Conservation (phyloP, 1,284 basidiomycete genomes). For the Sporisorium reilianum region DNA sequence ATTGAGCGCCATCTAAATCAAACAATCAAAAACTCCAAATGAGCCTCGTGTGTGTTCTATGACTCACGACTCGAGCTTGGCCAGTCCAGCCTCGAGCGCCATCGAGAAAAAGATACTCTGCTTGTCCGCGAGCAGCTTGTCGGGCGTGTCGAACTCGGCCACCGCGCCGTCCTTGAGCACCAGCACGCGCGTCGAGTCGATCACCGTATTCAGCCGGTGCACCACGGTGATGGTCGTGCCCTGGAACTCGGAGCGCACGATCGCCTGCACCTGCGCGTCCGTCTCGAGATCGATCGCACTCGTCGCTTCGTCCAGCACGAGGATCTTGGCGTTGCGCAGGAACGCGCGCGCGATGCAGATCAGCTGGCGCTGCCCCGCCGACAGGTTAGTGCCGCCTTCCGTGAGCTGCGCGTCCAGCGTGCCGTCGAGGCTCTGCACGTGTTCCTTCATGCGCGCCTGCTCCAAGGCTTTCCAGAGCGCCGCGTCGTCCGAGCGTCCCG, state of each 20-base stretch:
- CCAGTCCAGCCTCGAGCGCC: conserved; percentile 67
- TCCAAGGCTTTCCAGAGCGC: conserved; percentile 86
- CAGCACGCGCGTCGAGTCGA: conserved; percentile 84
- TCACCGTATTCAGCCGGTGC: conserved; percentile 89
- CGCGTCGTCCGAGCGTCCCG: conserved; percentile 76
- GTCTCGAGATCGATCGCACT: conserved; percentile 82
- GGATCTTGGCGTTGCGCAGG: conserved; percentile 76
- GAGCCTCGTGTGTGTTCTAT: background rate
- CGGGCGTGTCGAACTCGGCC: conserved; percentile 80
- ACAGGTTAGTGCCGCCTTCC: conserved; percentile 84
- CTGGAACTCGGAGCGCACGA: conserved; percentile 75
- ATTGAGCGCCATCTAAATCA: background rate
- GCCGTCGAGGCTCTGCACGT: conserved; percentile 79
- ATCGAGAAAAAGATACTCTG: conserved; percentile 69
- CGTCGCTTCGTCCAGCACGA: conserved; percentile 88
- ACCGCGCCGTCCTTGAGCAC: conserved; percentile 84
- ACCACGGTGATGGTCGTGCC: conserved; percentile 71
- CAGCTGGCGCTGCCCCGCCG: conserved; percentile 79
- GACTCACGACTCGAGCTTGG: conserved; percentile 34
- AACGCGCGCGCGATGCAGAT: conserved; percentile 70
- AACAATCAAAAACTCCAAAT: too few relatives aligned
- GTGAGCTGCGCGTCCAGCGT: conserved; percentile 81
- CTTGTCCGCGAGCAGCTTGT: conserved; percentile 75
- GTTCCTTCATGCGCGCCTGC: conserved; percentile 78
- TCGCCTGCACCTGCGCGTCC: conserved; percentile 84